Conservation (phyloP, 495 filamentous ascomycete genomes). For the Aspergillus carlsbadensis region DNA sequence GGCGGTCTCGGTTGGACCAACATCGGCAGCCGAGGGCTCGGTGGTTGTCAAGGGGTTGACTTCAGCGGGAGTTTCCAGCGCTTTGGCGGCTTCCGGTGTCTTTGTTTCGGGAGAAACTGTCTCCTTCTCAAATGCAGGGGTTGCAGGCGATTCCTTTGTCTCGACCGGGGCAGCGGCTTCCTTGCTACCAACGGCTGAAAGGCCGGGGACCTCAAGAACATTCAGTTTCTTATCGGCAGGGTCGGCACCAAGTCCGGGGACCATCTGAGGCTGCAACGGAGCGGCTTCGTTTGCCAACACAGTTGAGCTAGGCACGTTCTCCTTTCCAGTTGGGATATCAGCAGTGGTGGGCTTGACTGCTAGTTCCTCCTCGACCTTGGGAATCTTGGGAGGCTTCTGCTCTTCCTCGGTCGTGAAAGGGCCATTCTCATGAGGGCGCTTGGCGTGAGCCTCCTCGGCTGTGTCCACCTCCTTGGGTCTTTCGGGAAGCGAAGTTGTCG, state of each 20-base stretch:
- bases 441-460: constrained; percentile 20
- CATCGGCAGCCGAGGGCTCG: not conserved
- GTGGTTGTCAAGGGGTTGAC: not conserved
- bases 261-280: constrained; percentile 20
- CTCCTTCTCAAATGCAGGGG: constrained; percentile 11
- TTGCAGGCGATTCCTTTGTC: not conserved
- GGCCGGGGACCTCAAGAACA: constrained; percentile 20
- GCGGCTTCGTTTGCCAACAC: not conserved
- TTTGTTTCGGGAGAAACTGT: constrained; percentile 2
- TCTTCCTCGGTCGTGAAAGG: constrained; percentile 22
- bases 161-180: not conserved
- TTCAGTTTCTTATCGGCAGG: constrained; percentile 15
- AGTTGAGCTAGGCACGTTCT: not conserved
- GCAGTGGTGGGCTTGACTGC: constrained; percentile 4
- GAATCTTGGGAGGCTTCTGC: constrained; percentile 26
- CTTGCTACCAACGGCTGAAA: constrained; percentile 10
- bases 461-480: constrained; percentile 27
- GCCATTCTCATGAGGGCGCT: constrained; percentile 27
- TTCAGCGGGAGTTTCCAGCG: not conserved
- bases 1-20: not conserved
- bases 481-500: constrained; percentile 28
- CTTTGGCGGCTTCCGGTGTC: constrained; percentile 1
- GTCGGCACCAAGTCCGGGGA: constrained; percentile 21
- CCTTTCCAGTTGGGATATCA: constrained; percentile 2
- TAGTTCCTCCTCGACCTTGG: constrained; percentile 22